Percentiles rank a stretch among this genome's conserved stretches.
phyloP scores from a whole-genome alignment of 2,329 filamentous ascomycete genomes.

The Capronia epimyces region DNA sequence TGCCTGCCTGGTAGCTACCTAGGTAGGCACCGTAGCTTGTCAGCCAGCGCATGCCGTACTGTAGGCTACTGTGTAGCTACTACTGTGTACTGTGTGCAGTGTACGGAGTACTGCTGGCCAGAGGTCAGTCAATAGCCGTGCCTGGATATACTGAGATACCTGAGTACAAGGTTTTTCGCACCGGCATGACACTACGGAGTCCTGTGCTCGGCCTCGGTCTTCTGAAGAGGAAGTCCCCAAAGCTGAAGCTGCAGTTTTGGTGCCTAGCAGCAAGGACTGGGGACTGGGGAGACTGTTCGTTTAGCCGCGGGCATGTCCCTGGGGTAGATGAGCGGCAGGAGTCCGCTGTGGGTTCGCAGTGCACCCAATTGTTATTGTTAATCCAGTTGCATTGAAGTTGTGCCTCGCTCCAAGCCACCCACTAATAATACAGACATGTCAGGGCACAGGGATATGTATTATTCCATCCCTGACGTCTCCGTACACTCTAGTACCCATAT shows the following conservation, averaged over 20 bases:
- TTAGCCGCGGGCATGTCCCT: not conserved
- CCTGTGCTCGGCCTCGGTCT: not conserved
- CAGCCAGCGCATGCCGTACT: too few relatives aligned
- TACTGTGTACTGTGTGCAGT: not conserved
- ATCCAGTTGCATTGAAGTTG: too few relatives aligned
- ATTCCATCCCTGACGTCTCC: too few relatives aligned
- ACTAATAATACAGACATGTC: too few relatives aligned
- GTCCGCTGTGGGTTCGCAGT: not conserved
- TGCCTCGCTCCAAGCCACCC: too few relatives aligned
- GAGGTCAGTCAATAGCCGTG: not conserved
- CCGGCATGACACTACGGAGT: not conserved
- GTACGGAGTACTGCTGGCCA: not conserved
- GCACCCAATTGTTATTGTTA: not conserved
- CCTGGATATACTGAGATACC: not conserved
- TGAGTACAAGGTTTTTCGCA: not conserved
- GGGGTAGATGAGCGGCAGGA: conserved; percentile 4
- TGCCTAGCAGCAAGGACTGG: not conserved
- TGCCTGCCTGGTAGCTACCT: too few relatives aligned
- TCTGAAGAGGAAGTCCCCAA: not conserved
- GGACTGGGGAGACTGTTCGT: not conserved
- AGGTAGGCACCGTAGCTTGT: too few relatives aligned
- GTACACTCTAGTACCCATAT: too few relatives aligned
- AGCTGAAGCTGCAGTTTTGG: not conserved
- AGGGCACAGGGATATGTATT: too few relatives aligned
- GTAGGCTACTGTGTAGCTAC: not conserved